Base-by-base conservation (phyloP, 2,329 filamentous ascomycete species). In the Aspergillus eucalypticola region DNA sequence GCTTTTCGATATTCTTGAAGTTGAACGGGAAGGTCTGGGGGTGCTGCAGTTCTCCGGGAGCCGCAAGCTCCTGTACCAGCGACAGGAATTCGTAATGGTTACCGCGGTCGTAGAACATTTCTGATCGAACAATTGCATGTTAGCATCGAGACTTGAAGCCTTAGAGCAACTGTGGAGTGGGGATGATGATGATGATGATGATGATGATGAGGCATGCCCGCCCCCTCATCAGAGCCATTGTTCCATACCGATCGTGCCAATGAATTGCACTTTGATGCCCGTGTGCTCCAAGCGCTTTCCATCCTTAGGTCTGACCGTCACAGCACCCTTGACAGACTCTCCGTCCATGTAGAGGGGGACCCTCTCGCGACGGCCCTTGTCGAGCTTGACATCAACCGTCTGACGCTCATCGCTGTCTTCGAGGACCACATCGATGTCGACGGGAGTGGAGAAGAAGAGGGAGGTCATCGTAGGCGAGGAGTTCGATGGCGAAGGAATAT, bases 1-100 rank as follows among this genome's bases (percentile, higher is more conserved):
- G 93, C 84, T 99, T 99, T 85, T 99, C 95, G 71, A 99, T 92
- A 78, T 98, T 99, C 79, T 98, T 98, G 87, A 99, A 99, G 82
- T 97, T 96, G 86, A 99, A 99, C 68, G 96, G 92, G 78, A 96
- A 97, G 52, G 93, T 97, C 81, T 99, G 95, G 46, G 95, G 95
- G 79, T 99, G 96, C 76, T 98, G 95, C 60, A 99, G 90, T 82
- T 99, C 95, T 77, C 95, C 95, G 2, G 95, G 95, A 17, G 95
- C 93, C 17, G 95, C 95, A 42, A 99, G 88, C 80, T 99, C 95
- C 79, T 98, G 96, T 70, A 95, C 94, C 27, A 98, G 87, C 38
- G 92, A 96, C 61, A 99, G 89, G 79, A 99, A 99, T 80, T 99
- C 95, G 83, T 99, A 96, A 82, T 98, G 95, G 77, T 97, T 99